Base-by-base conservation (phyloP, 2,329 filamentous ascomycete species). In the Xylaria sp. region DNA sequence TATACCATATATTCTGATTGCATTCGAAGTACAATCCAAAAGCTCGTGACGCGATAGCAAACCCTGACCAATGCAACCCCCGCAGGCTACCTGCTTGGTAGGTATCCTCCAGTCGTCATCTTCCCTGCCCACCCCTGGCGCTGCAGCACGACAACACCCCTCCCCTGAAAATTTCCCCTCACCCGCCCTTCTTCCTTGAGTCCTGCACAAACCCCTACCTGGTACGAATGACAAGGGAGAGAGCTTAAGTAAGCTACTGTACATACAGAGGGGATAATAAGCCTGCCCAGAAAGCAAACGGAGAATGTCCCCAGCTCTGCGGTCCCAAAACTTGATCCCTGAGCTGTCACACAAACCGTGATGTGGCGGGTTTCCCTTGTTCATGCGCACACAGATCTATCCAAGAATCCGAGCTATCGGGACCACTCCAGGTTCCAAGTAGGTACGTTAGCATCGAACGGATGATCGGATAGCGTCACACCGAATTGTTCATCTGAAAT, bases 301-400 rank as follows among this genome's bases (percentile, higher is more conserved):
- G 48, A 48, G 54, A 41, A 36, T 28, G 54, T 31, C 67, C 64
- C 70, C 67, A 67, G 61, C 36, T 67, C 58, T 59, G 39, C 62
- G 64, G 70, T 67, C 59, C 67, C 69, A 64, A 70, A 65, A 48
- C 33, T 59, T 46, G 52, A 62, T 62, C 66, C 66, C 66, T 68
- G 66, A 67, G 64, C 31, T 69, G 57, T 69, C 68, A 64, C 71
- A 72, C 71, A 72, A 64, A 67, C 64, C 66, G 41, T 62, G 68
- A 65, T 68, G 65, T 69, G 64, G 64, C 67, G 67, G 67, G 62
- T 57, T 67, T 69, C 66, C 71, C 71, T 72, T 69, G 71, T 66
- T 65, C 54, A 70, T 68, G 64, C 48, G 67, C 62, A 46, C 41
- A 62, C 39, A 68, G 68, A 72, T 72, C 70, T 66, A 63, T 66